Conservation (phyloP, 129 eudicot genomes). For the Flaveria sonorensis region DNA sequence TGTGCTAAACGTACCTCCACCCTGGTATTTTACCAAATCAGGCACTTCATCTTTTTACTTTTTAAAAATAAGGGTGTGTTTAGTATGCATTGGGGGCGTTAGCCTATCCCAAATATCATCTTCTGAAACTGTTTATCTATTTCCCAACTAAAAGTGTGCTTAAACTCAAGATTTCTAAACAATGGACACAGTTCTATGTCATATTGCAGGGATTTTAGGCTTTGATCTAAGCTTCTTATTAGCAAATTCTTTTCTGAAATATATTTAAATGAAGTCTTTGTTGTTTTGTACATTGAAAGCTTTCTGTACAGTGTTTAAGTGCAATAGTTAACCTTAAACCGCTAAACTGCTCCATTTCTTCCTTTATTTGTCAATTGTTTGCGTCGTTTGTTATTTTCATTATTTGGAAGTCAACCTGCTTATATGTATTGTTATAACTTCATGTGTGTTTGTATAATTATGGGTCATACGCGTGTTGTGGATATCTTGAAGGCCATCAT, state of each 20-base stretch:
- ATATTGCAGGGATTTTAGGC: conserved; percentile 1
- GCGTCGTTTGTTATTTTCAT: background rate
- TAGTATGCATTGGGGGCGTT: background rate
- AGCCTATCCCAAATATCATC: too few relatives aligned
- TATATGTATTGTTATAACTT: background rate
- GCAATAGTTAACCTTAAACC: background rate
- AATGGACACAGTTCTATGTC: background rate
- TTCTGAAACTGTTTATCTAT: background rate
- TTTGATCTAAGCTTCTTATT: conserved; percentile 4
- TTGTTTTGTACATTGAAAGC: conserved; percentile 7
- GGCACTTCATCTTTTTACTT: too few relatives aligned
- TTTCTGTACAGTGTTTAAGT: background rate
- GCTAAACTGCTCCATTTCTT: background rate
- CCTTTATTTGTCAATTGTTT: background rate
- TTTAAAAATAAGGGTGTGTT: background rate
- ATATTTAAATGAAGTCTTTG: background rate
- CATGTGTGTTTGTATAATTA: background rate
- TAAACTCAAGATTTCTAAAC: too few relatives aligned
- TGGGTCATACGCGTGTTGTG: conserved; percentile 16
- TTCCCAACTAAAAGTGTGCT: background rate
- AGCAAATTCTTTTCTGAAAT: conserved; percentile 11
- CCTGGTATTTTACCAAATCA: too few relatives aligned
- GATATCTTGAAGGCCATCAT: conserved; percentile 66
- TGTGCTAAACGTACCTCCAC: too few relatives aligned
- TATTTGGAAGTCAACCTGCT: background rate